Evolutionary conservation across 331 rosid genomes (phyloP).

Genomic region (Stylosanthes scabra): DNA sequence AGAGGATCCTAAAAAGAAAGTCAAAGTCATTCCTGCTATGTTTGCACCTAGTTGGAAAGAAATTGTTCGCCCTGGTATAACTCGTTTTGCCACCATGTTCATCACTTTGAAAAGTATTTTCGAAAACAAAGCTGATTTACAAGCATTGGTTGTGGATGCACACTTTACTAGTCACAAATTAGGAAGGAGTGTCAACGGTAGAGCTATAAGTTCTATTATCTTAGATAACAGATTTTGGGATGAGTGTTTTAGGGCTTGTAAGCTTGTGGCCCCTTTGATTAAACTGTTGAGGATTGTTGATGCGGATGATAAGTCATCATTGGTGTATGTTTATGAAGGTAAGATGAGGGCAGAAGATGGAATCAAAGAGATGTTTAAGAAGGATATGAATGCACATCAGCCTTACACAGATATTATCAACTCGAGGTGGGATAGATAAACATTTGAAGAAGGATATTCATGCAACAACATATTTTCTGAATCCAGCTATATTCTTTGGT

Average conservation of each 20-base stretch:
- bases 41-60: neutral
- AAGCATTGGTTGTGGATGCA: neutral
- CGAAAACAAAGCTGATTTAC: neutral
- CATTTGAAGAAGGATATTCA: neutral
- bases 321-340: conserved; percentile 17
- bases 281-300: neutral
- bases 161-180: neutral
- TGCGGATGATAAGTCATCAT: neutral
- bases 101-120: neutral
- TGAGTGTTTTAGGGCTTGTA: neutral
- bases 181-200: neutral
- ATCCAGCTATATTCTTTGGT: neutral
- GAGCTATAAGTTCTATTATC: neutral
- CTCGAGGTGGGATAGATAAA: neutral
- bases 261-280: neutral
- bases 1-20: too few species aligned
- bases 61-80: neutral
- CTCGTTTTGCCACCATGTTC: neutral
- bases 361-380: neutral
- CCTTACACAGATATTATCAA: neutral
- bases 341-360: neutral
- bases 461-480: neutral
- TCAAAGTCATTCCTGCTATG: too few species aligned
- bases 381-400: neutral
- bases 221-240: neutral